These are phyloP conservation scores for Entomortierella lignicola DNA, from an alignment of 192 early-diverging fungal species.

Conservation along the genomic window DNA sequence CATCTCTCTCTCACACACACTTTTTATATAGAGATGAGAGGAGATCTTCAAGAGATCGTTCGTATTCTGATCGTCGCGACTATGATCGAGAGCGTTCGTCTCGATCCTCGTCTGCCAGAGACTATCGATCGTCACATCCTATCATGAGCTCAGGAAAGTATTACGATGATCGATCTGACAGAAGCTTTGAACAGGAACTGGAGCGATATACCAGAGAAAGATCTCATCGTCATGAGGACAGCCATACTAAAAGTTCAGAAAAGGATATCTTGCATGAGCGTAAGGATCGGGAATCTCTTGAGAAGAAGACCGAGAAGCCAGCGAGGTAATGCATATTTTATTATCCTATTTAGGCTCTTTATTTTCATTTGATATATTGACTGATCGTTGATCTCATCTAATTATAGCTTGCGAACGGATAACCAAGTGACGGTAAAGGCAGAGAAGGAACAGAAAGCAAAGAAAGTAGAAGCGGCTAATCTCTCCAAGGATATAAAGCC, in stretches of 20 bases:
- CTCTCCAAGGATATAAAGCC: not conserved
- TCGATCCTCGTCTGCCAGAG: constrained; percentile 21
- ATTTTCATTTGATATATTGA: not conserved
- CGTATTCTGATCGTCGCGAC: constrained; percentile 36
- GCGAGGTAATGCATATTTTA: constrained; percentile 8
- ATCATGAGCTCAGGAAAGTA: constrained; percentile 44
- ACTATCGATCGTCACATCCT: constrained; percentile 29
- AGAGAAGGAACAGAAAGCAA: not conserved
- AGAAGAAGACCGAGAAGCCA: constrained; percentile 18
- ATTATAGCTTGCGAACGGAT: not conserved
- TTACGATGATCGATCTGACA: constrained; percentile 27
- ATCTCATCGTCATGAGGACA: constrained; percentile 29
- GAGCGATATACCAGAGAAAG: constrained; percentile 41
- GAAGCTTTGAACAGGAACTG: constrained; percentile 48
- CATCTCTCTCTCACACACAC: not conserved
- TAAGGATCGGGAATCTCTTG: not conserved
- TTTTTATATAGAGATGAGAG: constrained; percentile 27
- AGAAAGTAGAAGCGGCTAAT: not conserved
- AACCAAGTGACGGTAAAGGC: not conserved
- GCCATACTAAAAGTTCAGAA: constrained; percentile 15
- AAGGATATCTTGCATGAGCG: constrained; percentile 15
- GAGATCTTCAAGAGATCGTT: constrained; percentile 22
- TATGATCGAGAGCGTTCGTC: constrained; percentile 42
- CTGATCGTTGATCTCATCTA: not conserved
- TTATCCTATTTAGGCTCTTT: not conserved